Base-by-base conservation (phyloP, 306 rosid genomes). In the Cyamopsis tetragonoloba region DNA sequence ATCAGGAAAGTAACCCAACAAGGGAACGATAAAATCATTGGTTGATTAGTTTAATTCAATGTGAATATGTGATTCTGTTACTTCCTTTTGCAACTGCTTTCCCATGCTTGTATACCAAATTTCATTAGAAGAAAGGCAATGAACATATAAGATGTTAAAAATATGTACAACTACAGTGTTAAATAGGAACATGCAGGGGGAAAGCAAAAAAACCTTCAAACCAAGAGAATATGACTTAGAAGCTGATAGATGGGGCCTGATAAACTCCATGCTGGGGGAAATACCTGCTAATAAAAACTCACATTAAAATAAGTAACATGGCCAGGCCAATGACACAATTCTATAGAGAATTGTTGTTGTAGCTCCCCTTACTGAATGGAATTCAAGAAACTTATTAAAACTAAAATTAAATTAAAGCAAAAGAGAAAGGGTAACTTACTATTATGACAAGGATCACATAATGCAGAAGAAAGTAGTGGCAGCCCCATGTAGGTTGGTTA, bases 201-300 rank as follows among this genome's bases (percentile, higher is more conserved):
- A 70, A 54, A 57, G 28, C 30, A 47, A 7, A 32, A 47, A 56
- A 75, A 92, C 96, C 98, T 92, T 85, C 13, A 79, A 71, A 31
- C 77, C 67, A 44, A 68, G 69, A 39, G 79, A 37, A 80, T 78
- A 76, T 22, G 91, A 74, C 57, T 66, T 43, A 5, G 81, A 84
- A 66, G 89, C 78, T 42, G 88, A 79, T 34, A 85, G 62, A 11
- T 69, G 84, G 1, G 78, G 81, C 50, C 73, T 65, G 68, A 62
- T 82, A 51, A 79, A 61, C 71, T 80, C 86, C 68, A 72, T 10
- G 20, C 58, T 43, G 27, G 69, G 62, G 42, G 43, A 79, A 76
- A 44, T 26, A 63, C 88, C 95, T 92, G 83, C 70, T 75, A 71
- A 51, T 64, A 42, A 5, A 57, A 34, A 14, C 31, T 59, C 54